Percentiles rank a stretch among this genome's conserved stretches.
These are phyloP conservation scores for Solanum medicagineum DNA, from an alignment of 257 asterid genomes.

Conservation along the genomic window DNA sequence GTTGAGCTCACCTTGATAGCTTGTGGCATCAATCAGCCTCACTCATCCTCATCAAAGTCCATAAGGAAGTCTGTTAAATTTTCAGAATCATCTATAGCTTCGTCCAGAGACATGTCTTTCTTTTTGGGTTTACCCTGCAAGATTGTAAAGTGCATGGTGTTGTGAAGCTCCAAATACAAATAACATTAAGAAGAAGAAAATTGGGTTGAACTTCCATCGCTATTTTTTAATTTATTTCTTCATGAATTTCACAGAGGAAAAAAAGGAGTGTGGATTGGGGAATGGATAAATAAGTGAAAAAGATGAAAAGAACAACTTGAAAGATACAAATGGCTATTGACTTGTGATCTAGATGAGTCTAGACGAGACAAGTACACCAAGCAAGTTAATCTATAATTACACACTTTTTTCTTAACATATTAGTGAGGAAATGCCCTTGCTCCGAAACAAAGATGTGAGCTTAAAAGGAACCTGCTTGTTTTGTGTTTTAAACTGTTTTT, in stretches of 20 bases:
- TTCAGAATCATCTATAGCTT: conserved; percentile 84
- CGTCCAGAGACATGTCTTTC: conserved; percentile 58
- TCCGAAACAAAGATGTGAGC: neutral
- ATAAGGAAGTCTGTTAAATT: conserved; percentile 85
- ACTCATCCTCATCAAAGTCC: conserved; percentile 46
- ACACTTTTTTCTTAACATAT: neutral
- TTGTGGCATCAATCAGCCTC: neutral
- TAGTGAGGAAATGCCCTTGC: neutral
- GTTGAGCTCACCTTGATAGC: neutral
- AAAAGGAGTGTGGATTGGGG: neutral
- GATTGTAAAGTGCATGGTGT: neutral
- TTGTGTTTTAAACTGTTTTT: neutral
- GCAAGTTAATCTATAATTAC: neutral
- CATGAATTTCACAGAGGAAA: neutral
- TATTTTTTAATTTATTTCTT: neutral
- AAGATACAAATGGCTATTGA: neutral
- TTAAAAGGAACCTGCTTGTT: neutral
- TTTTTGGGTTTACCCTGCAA: conserved; percentile 49
- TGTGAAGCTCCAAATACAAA: neutral
- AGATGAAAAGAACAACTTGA: neutral
- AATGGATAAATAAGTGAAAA: neutral
- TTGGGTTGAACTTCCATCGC: neutral
- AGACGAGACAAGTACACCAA: neutral
- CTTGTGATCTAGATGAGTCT: neutral
- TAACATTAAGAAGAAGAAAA: neutral